Base-by-base conservation (phyloP, 1,284 basidiomycete genomes). In the Cystobasidium pallidum region DNA sequence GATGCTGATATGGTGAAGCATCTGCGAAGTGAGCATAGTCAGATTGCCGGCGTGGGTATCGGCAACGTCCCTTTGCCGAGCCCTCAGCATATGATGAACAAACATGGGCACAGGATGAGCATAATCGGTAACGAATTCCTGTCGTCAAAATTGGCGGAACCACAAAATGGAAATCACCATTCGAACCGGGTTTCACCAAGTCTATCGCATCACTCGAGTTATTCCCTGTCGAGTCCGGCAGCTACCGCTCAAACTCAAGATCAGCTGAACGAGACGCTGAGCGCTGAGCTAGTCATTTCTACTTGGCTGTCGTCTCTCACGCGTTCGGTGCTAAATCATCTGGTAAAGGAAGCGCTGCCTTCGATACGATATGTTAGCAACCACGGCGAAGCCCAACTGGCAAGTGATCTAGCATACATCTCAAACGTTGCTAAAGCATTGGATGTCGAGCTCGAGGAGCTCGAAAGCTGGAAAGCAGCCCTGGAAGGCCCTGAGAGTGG, bases 281-380 rank as follows among this genome's bases (percentile, higher is more conserved):
- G 87, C 55, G 86, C 91, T 1, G 92, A 94, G 79, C 85, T 86
- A 0, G 89, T 95, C 10, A 88, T 92, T 0, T 88, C 91, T 0
- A 89, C 91, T 0, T 96, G 94, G 92, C 86, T 97, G 7, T 87
- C 90, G 11, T 92, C 91, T 3, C 86, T 97, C n/a, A 89, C 91
- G 0, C 87, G 90, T 52, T 86, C 88, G 10, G 86, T 94, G 41
- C 84, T 93, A 45, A 83, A 86, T 0, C 86, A 92, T 78, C 83
- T 96, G 59, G 90, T 89, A 3, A 80, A 80, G 21, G 83, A 84
- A 34, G 84, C 91, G 41, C 84, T 94, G 0, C 83, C 82, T 17
- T 75, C 78, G 84, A 89, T 92, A 70, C 81, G 84, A 6, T 82
- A 82, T 28, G 81, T 96, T 62, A 85, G 86, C 11, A 78, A 81